phyloP scores from a whole-genome alignment of 495 filamentous ascomycete genomes.

The Cryomyces antarcticus region DNA sequence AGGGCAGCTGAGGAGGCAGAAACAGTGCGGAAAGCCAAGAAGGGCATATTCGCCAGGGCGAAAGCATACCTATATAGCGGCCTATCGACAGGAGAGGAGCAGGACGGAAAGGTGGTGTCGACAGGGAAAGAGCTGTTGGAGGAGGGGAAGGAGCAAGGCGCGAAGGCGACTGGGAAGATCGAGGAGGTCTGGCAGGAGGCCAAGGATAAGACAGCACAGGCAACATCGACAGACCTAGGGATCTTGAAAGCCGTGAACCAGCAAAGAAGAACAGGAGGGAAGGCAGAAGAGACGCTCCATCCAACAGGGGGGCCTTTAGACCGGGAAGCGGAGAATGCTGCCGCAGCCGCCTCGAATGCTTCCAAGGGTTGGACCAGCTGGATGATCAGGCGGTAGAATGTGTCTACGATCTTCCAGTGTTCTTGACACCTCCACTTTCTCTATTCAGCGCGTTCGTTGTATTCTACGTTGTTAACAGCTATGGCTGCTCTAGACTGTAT shows the following conservation, averaged over 20 bases:
- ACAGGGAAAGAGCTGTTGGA: background rate
- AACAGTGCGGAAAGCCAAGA: conserved; percentile 7
- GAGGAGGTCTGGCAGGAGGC: background rate
- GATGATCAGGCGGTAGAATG: conserved; percentile 6
- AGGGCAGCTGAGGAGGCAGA: conserved; percentile 13
- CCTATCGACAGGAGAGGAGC: conserved; percentile 7
- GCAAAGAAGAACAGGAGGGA: conserved; percentile 7
- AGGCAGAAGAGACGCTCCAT: conserved; percentile 2
- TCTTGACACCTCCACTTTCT: too few relatives aligned
- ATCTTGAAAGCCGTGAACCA: conserved; percentile 10
- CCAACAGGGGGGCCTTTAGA: conserved; percentile 12
- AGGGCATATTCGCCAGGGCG: conserved; percentile 11
- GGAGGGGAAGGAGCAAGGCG: background rate
- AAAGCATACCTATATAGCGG: conserved; percentile 10
- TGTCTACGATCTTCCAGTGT: too few relatives aligned
- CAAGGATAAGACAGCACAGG: conserved; percentile 3
- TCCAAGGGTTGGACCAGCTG: conserved; percentile 11
- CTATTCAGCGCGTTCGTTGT: too few relatives aligned
- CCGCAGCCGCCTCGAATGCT: background rate
- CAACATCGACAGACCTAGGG: conserved; percentile 1
- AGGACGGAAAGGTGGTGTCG: conserved; percentile 4
- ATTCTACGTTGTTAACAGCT: too few relatives aligned
- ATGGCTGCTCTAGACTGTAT: too few relatives aligned
- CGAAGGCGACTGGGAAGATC: background rate
- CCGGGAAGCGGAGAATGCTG: conserved; percentile 7